These are phyloP conservation scores for Alternaria panax DNA, from an alignment of 2,329 filamentous ascomycete genomes.

Conservation along the genomic window DNA sequence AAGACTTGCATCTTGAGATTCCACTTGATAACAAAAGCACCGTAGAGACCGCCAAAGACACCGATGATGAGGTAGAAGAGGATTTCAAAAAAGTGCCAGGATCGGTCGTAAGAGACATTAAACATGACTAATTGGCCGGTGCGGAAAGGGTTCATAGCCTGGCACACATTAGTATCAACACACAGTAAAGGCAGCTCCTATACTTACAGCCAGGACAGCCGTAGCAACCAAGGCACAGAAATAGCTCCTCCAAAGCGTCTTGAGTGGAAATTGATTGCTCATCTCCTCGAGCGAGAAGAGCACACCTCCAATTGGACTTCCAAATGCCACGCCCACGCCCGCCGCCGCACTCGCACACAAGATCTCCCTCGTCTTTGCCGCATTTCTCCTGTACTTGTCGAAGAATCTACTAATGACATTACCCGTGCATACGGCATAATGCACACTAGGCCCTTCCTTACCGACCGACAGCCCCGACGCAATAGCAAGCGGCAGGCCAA, in stretches of 20 bases:
- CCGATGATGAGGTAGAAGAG: conserved; percentile 92
- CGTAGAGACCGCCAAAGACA: conserved; percentile 92
- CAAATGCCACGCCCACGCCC: conserved; percentile 95
- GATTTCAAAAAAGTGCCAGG: conserved; percentile 97
- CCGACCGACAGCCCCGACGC: conserved; percentile 93
- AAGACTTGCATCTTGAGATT: conserved; percentile 91
- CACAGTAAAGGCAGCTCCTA: too few relatives aligned
- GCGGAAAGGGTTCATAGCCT: conserved; percentile 95
- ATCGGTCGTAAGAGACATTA: conserved; percentile 91
- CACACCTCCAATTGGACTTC: conserved; percentile 95
- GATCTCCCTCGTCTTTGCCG: conserved; percentile 93
- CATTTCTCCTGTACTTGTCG: conserved; percentile 88
- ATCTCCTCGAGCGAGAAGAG: conserved; percentile 98
- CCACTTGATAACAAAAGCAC: conserved; percentile 97
- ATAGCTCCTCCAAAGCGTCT: conserved; percentile 97
- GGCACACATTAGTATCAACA: neutral
- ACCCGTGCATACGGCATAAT: conserved; percentile 96
- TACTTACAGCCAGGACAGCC: conserved; percentile 76
- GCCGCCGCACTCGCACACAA: conserved; percentile 93
- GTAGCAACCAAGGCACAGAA: conserved; percentile 97
- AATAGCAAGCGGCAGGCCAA: conserved; percentile 89
- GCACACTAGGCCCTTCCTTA: conserved; percentile 98
- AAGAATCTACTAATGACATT: conserved; percentile 96
- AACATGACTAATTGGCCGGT: conserved; percentile 99
- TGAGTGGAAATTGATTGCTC: conserved; percentile 93